phyloP scores from a whole-genome alignment of 202 grass and related monocot genomes.

The Brachypodium distachyon region DNA sequence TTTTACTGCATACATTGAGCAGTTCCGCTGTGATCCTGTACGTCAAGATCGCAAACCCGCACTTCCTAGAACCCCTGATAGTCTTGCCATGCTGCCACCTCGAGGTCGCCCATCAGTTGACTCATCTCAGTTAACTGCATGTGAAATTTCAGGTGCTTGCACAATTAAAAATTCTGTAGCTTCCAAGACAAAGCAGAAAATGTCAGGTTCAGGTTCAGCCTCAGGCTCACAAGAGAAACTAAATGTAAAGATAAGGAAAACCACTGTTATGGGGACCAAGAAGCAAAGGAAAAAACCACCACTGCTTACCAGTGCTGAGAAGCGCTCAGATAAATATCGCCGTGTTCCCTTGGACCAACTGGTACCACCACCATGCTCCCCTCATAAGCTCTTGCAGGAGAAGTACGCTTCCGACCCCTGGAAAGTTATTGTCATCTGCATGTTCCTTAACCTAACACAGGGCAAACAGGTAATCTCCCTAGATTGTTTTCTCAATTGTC shows the following conservation, averaged over 20 bases:
- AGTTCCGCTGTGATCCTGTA: slow-evolving; percentile 9
- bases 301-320: slow-evolving; percentile 24
- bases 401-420: slow-evolving; percentile 57
- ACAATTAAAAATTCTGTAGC: neutral
- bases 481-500: neutral
- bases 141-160: neutral
- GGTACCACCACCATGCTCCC: slow-evolving; percentile 35
- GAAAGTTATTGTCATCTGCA: slow-evolving; percentile 77
- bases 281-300: neutral
- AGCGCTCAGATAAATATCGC: slow-evolving; percentile 35
- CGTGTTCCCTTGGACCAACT: slow-evolving; percentile 22
- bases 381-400: slow-evolving; percentile 62
- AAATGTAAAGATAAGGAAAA: neutral
- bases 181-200: neutral
- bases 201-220: too few relatives aligned
- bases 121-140: neutral
- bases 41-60: neutral
- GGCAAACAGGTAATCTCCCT: slow-evolving; percentile 40
- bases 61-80: neutral
- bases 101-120: neutral
- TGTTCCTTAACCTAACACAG: slow-evolving; percentile 50
- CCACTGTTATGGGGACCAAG: neutral
- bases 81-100: neutral
- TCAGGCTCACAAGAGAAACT: neutral
- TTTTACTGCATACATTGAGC: slow-evolving; percentile 13